Conservation (phyloP, 345 rosid species). For the Conringia planisiliqua region DNA sequence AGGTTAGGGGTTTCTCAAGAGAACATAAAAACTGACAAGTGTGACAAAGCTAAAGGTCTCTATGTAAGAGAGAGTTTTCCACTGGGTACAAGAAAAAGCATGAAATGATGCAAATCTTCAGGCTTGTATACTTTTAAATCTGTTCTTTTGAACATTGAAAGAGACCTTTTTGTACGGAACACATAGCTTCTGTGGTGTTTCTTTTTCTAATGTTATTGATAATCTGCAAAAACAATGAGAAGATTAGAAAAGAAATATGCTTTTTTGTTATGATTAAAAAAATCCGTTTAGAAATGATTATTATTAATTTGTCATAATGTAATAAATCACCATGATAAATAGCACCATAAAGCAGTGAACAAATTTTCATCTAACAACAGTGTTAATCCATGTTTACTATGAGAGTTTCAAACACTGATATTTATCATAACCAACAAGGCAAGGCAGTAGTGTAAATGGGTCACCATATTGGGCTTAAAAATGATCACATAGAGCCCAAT, state of each 20-base stretch:
- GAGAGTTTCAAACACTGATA: neutral
- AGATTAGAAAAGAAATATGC: neutral
- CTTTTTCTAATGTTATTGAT: constrained; percentile 5
- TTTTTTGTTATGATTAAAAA: neutral
- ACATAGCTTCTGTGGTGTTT: constrained; percentile 8
- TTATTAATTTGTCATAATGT: neutral
- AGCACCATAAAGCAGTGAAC: neutral
- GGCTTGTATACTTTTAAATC: constrained; percentile 9
- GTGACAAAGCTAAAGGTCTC: constrained; percentile 25
- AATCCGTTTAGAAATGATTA: neutral
- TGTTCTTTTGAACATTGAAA: constrained; percentile 12
- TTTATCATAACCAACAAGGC: neutral
- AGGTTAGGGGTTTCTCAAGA: constrained; percentile 6
- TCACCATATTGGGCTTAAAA: neutral
- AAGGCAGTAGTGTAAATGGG: neutral
- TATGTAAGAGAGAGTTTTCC: neutral
- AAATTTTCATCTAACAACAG: neutral
- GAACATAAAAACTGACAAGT: constrained; percentile 1
- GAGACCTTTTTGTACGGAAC: constrained; percentile 25
- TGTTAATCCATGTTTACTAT: neutral
- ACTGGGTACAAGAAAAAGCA: neutral
- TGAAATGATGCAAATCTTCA: constrained; percentile 13
- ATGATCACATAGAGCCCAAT: neutral
- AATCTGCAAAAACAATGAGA: constrained; percentile 1
- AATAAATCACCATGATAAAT: neutral